Conservation (phyloP, 2,329 filamentous ascomycete genomes). For the Stemphylium vesicarium region DNA sequence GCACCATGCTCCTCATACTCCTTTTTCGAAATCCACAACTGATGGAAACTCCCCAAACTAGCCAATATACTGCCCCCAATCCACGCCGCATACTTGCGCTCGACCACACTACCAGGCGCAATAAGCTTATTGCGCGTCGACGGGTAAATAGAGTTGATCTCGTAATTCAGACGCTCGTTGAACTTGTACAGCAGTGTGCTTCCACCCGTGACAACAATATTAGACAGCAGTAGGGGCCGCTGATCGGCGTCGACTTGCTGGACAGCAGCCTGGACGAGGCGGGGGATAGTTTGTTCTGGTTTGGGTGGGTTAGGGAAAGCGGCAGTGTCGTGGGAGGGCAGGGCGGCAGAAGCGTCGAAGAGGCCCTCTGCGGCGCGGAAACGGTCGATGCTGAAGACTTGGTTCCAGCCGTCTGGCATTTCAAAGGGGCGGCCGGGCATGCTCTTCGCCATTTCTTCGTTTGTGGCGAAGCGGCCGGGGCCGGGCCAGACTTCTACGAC, state of each 20-base stretch:
- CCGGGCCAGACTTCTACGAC: conserved; percentile 93
- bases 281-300: conserved; percentile 80
- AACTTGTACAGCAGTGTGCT: conserved; percentile 88
- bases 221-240: conserved; percentile 79
- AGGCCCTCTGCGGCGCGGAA: conserved; percentile 87
- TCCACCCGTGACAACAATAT: conserved; percentile 92
- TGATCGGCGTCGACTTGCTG: conserved; percentile 87
- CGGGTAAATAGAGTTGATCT: conserved; percentile 82
- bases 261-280: conserved; percentile 79
- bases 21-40: conserved; percentile 98
- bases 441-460: conserved; percentile 75
- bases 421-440: conserved; percentile 89
- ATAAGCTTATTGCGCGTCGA: conserved; percentile 87
- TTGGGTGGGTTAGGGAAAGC: conserved; percentile 62
- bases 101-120: conserved; percentile 82
- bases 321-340: conserved; percentile 52
- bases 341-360: conserved; percentile 83
- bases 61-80: conserved; percentile 95
- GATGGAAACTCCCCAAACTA: conserved; percentile 95
- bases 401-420: conserved; percentile 96
- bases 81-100: conserved; percentile 92
- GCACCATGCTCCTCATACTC: conserved; percentile 96
- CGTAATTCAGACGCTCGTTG: conserved; percentile 85
- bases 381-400: conserved; percentile 88
- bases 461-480: conserved; percentile 70